Base-by-base conservation (phyloP, 2,329 filamentous ascomycete species). In the Pezicula rhizophila region DNA sequence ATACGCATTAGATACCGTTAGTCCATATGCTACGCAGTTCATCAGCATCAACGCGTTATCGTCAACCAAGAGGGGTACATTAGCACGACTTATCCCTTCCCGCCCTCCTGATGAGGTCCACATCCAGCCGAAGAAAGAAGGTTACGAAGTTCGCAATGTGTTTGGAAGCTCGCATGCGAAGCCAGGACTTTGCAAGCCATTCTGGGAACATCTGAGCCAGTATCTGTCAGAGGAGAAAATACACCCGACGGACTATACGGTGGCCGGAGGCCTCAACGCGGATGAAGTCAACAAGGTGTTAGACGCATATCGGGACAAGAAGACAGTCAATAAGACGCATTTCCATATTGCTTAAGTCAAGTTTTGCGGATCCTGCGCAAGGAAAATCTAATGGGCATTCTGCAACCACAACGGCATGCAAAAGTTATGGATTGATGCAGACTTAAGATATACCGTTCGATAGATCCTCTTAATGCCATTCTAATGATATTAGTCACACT, bases 281-380 rank as follows among this genome's bases (percentile, higher is more conserved):
- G 63, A 58, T 5, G 63, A 61, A 47, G 64, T 68, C 4, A 70
- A 71, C 54, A 56, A 60, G 44, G 60, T 65, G 8, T 49, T 72
- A 45, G 68, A 71, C 61, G 56, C 54, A 11, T 71, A 70, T 59
- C 50, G 62, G 20, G 64, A 69, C 56, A 65, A 64, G n/a, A 64
- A 64, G 51, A 38, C 45, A 35, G 59, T 37, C 5, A 11, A n/a
- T 2, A 37, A 37, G 17, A 4, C 34, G 17, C 34, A 37, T 37
- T n/a, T 37, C 17, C 34, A 37, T 37, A 7, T 37, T 37, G n/a
- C n/a, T n/a, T n/a, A n/a, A n/a, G n/a, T n/a, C n/a, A n/a, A n/a
- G n/a, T n/a, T n/a, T n/a, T n/a, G n/a, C n/a, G n/a, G n/a, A n/a
- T n/a, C n/a, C n/a, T n/a, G n/a, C n/a, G n/a, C n/a, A n/a, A n/a